Conservation (phyloP, 2,329 filamentous ascomycete species). For the Alternaria sp. region DNA sequence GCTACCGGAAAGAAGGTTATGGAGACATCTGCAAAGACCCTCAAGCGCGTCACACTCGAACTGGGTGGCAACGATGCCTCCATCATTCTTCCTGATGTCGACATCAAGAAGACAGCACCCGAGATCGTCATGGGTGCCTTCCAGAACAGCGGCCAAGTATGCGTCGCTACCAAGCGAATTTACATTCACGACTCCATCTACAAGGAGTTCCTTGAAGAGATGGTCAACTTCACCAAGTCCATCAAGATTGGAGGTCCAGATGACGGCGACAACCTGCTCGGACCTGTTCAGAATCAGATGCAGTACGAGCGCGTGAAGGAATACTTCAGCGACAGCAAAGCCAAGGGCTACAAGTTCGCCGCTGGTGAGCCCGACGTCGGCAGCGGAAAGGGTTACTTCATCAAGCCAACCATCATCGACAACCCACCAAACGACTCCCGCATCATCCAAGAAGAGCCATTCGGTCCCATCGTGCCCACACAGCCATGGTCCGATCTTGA, state of each 20-base stretch:
- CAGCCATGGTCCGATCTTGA: constrained; percentile 68
- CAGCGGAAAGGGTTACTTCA: constrained; percentile 62
- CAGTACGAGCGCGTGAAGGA: constrained; percentile 68
- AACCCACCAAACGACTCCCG: constrained; percentile 65
- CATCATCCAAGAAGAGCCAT: constrained; percentile 68
- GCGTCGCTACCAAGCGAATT: constrained; percentile 48
- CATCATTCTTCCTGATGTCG: constrained; percentile 67
- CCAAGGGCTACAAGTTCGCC: constrained; percentile 62
- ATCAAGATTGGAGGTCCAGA: constrained; percentile 51
- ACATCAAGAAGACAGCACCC: constrained; percentile 60
- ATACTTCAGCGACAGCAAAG: constrained; percentile 64
- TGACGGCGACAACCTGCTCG: constrained; percentile 59
- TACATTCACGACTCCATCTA: constrained; percentile 52
- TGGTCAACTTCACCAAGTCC: constrained; percentile 57
- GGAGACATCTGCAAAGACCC: constrained; percentile 62
- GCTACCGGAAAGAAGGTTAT: constrained; percentile 69
- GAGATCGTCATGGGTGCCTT: constrained; percentile 63
- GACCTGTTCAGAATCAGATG: constrained; percentile 70
- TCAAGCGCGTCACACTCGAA: constrained; percentile 70
- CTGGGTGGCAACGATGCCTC: constrained; percentile 69
- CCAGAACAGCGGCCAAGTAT: constrained; percentile 64
- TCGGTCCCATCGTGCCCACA: constrained; percentile 71
- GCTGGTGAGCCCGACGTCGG: constrained; percentile 56
- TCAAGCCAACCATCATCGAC: constrained; percentile 67
- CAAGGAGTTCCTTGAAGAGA: constrained; percentile 48